Evolutionary conservation across 202 grass and related monocot genomes (phyloP), one percentile per base, ranked within the genome.

Genomic region (Schoenoplectus tabernaemontani): DNA sequence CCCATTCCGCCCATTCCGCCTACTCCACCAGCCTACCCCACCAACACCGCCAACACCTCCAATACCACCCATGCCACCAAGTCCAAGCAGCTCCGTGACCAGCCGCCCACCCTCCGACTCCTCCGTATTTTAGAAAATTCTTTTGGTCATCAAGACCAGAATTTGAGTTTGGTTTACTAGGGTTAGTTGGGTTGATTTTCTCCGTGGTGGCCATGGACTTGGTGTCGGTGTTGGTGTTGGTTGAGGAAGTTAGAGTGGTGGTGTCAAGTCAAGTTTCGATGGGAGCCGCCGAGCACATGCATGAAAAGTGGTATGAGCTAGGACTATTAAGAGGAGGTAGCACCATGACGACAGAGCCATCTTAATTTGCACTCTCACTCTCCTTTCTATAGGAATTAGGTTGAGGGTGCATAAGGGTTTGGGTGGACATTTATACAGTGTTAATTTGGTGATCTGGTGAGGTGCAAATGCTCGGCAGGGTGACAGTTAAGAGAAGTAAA

Each of bases 21-120:
- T 0, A 17, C 53, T 2, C 26, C 15, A 34, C 47, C 66, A n/a
- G 17, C 64, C 48, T 4, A 73, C 72, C 17, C 43, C 66, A 16
- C 59, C 78, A 12, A 37, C 7, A 0, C 64, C 60, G 34, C n/a
- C 43, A n/a, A 33, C 64, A 26, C 80, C 80, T 26, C 80, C 62
- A 11, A 79, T 8, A 5, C 64, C 63, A 41, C 61, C 78, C 20
- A 50, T 51, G 1, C 78, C 79, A 13, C 59, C 70, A 9, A 69
- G 59, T n/a, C 78, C 78, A n/a, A 3, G 58, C 71, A 75, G 66
- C 70, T 47, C n/a, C 79, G 70, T 11, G 69, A n/a, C n/a, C 84
- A 44, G 59, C 84, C 84, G 47, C 85, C 71, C 48, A 82, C 19
- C 85, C 72, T 10, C 85, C 80, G 26, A 83, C 80, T 78, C 85